Evolutionary conservation across 2,329 filamentous ascomycete species (phyloP), one percentile per base, ranked within the genome.

Genomic region (Arachnomyces sp.): DNA sequence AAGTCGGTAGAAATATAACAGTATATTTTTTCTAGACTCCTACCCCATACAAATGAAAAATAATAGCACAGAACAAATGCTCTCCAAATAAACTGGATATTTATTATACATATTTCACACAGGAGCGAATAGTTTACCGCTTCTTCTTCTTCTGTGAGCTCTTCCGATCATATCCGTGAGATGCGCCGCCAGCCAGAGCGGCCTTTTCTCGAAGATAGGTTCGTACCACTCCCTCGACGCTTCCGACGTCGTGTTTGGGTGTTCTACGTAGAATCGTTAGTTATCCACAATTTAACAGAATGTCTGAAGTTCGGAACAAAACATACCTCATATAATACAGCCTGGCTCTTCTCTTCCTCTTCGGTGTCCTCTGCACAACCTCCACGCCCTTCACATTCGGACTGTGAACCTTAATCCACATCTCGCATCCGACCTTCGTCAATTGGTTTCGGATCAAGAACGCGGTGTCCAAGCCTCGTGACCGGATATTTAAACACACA

Each of bases 351-450:
- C 89, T 82, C 50, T 87, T 86, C 62, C 87, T 78, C 82, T 88
- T 92, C 57, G 78, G 75, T 48, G 79, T 76, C 54, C 90, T 74
- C 77, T 94, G 86, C 63, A 96, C 85, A 53, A 98, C 83, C 68
- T 98, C 90, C 56, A 98, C 87, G 48, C 86, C 86, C 60, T 84
- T 80, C 25, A 96, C 83, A 58, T 86, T 84, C 45, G 90, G 90
- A 58, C 80, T 86, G 72, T 92, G 96, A 44, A 96, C 74, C 73
- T 98, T 98, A 67, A 85, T 88, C 82, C 87, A 95, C 86, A 95
- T 92, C 75, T 98, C 92, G 44, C 95, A 86, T 45, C 86, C 86
- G 5, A 93, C 78, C 53, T 85, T 78, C 51, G 86, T 89, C 53
- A 98, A 69, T 59, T 93, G 81, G 54, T 90, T 90, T 42, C 92